Evolutionary conservation across 1,284 basidiomycete genomes (phyloP).

Genomic region (Pseudozyma thailandica): DNA sequence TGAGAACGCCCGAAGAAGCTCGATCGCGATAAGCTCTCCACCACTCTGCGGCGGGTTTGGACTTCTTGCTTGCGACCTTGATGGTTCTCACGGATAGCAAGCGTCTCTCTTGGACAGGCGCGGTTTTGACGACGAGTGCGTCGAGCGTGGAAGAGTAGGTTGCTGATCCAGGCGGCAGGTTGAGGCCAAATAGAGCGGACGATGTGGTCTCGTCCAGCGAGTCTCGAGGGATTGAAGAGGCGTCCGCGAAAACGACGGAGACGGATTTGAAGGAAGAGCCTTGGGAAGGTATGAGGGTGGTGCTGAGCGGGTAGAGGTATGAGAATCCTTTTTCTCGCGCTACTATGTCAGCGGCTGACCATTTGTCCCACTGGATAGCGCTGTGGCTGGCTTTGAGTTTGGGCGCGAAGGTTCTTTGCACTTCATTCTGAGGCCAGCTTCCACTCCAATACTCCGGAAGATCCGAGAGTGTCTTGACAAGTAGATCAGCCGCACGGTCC

Average conservation of each 20-base stretch:
- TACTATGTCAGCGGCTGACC: constrained; percentile 47
- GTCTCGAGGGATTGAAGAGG: neutral
- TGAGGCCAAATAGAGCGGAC: neutral
- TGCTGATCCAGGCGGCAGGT: constrained; percentile 12
- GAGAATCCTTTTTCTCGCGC: constrained; percentile 53
- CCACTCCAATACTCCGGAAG: constrained; percentile 73
- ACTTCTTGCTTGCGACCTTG: constrained; percentile 44
- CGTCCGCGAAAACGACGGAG: constrained; percentile 3
- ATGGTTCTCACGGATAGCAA: constrained; percentile 21
- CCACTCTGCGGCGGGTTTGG: constrained; percentile 41
- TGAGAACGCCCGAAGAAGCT: constrained; percentile 13
- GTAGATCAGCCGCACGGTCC: constrained; percentile 75
- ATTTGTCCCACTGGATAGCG: constrained; percentile 43
- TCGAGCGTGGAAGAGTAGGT: constrained; percentile 12
- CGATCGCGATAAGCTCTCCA: constrained; percentile 53
- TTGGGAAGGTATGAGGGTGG: constrained; percentile 16
- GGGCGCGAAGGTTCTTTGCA: constrained; percentile 39
- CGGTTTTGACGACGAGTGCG: constrained; percentile 20
- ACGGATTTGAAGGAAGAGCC: constrained; percentile 10
- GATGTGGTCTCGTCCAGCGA: constrained; percentile 4
- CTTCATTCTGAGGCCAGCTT: constrained; percentile 46
- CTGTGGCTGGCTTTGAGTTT: constrained; percentile 46
- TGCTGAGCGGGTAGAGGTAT: constrained; percentile 47
- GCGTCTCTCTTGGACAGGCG: neutral
- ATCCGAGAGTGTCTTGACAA: constrained; percentile 77